Evolutionary conservation across 2,329 filamentous ascomycete species (phyloP), one percentile per base, ranked within the genome.

Genomic region (Juglanconis oblonga): DNA sequence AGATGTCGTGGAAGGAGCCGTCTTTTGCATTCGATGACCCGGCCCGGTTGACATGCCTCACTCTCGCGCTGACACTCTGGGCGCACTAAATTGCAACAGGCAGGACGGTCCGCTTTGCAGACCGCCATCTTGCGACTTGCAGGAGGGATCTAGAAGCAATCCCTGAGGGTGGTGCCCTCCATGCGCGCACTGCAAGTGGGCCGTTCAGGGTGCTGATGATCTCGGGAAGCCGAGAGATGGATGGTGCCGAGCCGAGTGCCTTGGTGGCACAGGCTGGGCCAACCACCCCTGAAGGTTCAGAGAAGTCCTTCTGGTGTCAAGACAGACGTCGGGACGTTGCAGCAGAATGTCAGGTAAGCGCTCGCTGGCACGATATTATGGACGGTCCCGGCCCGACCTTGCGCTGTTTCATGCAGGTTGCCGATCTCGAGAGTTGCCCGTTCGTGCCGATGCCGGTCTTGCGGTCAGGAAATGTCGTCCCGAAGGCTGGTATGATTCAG

Each of bases 151-250:
- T 51, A 6, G 24, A 14, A 6, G n/a, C 17, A 17, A 44, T 17
- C 17, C 36, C 24, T 42, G 35, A 31, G 38, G 24, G 13, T 32
- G 44, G n/a, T 32, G 24, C 38, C 45, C 24, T 55, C 14, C 24
- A 50, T 33, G 10, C 10, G 13, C 11, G 47, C 17, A n/a, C 45
- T 17, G 29, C 14, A 13, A 50, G 45, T 29, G 36, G 47, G 24
- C 33, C 35, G 8, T 36, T 14, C 13, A 36, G 31, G 14, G 11
- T 8, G n/a, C 17, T 24, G 56, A 56, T 57, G 60, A 62, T 40
- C 50, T 55, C 56, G 60, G 56, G 42, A 62, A 45, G 60, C 52
- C 60, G 52, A 59, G 14, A 50, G 42, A 9, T 33, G 36, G 24
- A 17, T 13, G 45, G n/a, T 58, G 40, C 40, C 51, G 32, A 44